phyloP scores from a whole-genome alignment of 306 rosid genomes.

The Gleditsia sinensis region DNA sequence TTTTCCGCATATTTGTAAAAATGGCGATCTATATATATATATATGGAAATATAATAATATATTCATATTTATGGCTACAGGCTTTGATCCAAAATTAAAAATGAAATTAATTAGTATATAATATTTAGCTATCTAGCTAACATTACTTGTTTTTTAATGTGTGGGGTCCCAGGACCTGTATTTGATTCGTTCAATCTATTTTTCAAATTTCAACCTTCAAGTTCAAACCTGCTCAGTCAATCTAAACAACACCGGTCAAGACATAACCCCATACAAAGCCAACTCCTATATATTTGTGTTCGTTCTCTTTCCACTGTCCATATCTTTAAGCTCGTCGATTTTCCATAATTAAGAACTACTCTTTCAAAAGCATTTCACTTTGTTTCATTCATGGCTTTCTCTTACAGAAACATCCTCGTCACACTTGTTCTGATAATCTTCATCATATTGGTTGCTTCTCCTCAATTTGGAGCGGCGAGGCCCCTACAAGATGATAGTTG shows the following conservation, averaged over 20 bases:
- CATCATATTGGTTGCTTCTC: conserved; percentile 26
- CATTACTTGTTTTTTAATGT: background rate
- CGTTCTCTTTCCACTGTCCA: background rate
- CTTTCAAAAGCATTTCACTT: background rate
- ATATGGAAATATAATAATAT: background rate
- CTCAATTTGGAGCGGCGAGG: conserved; percentile 49
- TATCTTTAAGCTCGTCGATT: background rate
- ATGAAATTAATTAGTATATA: background rate
- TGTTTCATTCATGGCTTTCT: conserved; percentile 11
- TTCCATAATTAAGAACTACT: background rate
- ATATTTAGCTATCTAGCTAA: background rate
- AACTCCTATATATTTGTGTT: background rate
- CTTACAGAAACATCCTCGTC: conserved; percentile 30
- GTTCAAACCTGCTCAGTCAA: conserved; percentile 39
- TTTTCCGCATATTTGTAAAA: background rate
- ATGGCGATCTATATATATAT: background rate
- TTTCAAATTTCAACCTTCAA: conserved; percentile 34
- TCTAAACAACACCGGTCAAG: conserved; percentile 26
- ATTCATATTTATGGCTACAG: background rate
- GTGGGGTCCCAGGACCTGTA: conserved; percentile 2
- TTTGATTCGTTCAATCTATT: conserved; percentile 35
- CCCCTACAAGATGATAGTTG: conserved; percentile 44
- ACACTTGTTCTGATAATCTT: conserved; percentile 33
- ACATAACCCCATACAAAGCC: conserved; percentile 6
- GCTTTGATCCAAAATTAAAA: background rate